Evolutionary conservation across 192 early-diverging fungal genomes (phyloP), one percentile per base, ranked within the genome.

Genomic region (Coemansia sp.): DNA sequence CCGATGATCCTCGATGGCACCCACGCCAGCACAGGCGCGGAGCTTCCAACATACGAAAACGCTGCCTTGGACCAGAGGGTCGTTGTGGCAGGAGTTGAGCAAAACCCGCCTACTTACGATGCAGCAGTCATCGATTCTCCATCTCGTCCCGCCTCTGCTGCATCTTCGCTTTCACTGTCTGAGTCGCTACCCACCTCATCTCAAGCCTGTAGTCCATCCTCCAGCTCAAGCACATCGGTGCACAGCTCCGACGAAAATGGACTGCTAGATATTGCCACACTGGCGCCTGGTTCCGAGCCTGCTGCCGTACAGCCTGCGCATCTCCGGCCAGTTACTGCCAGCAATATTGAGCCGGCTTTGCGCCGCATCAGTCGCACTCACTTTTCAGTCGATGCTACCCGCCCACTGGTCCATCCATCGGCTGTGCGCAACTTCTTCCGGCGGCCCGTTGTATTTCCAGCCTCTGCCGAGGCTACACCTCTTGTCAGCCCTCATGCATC

Each of bases 381-480:
- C 10, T 23, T 61, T 24, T 41, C 62, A 24, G 69, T 72, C 7
- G 69, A 78, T 27, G 18, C 28, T 23, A 60, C 49, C 55, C 61
- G 67, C 21, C 71, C 76, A 0, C 44, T 57, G n/a, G 65, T 79
- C 22, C 64, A 70, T 28, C 70, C 64, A 14, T 32, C 47, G 4
- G 68, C 71, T 3, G 52, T 74, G 54, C 64, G 62, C 27, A 60
- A 61, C 58, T 74, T 79, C 28, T 49, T 79, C 26, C 64, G 65
- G n/a, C 77, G 77, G 38, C 61, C 64, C 5, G 67, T 74, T 30
- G 64, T 71, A 10, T 74, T 79, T 41, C 71, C 77, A 7, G 77
- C 77, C 3, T 79, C 77, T 0, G 68, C 77, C 14, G 77, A 79
- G 32, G 38, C 54, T 8, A 73, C 76, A 1, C 76, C 76, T 4